A percentile compares a stretch with the other conserved stretches of the same genome.
These are phyloP conservation scores for Escallonia rubra DNA, from an alignment of 129 eudicot genomes.

Conservation along the genomic window DNA sequence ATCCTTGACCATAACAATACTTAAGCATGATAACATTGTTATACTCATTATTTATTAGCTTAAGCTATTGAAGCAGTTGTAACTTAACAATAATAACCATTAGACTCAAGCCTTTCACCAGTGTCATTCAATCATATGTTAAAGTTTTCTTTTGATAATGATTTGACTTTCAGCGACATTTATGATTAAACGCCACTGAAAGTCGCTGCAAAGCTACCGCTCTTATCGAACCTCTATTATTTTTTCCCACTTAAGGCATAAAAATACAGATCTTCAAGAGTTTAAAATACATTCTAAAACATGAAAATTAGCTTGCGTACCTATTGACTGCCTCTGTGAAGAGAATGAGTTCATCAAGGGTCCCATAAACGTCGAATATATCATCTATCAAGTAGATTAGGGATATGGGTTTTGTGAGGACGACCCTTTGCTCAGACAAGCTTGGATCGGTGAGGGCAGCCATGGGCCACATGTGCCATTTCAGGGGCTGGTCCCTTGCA, in stretches of 20 bases:
- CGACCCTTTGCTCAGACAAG: conserved; percentile 33
- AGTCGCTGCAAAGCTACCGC: no score
- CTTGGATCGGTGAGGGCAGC: conserved; percentile 39
- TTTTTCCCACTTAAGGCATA: no score
- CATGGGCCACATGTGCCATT: conserved; percentile 75
- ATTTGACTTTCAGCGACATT: no score
- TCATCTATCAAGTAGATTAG: conserved; percentile 57
- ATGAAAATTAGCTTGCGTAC: conserved; percentile 8
- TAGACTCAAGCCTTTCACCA: no score
- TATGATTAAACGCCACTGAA: no score
- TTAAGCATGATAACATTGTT: background rate
- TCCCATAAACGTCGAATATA: conserved; percentile 62
- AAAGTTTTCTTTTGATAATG: no score
- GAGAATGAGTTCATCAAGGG: conserved; percentile 36
- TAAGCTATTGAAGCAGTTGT: no score
- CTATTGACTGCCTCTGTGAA: conserved; percentile 57
- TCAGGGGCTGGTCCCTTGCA: conserved; percentile 58
- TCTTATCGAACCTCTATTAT: background rate
- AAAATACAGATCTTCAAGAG: no score
- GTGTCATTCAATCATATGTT: no score
- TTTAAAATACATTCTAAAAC: background rate
- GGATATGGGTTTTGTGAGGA: conserved; percentile 54
- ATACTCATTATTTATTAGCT: no score
- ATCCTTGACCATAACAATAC: no score
- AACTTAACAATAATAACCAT: no score